Base-by-base conservation (phyloP, 768 basidiomycete species). In the Mycena capillaripes region DNA sequence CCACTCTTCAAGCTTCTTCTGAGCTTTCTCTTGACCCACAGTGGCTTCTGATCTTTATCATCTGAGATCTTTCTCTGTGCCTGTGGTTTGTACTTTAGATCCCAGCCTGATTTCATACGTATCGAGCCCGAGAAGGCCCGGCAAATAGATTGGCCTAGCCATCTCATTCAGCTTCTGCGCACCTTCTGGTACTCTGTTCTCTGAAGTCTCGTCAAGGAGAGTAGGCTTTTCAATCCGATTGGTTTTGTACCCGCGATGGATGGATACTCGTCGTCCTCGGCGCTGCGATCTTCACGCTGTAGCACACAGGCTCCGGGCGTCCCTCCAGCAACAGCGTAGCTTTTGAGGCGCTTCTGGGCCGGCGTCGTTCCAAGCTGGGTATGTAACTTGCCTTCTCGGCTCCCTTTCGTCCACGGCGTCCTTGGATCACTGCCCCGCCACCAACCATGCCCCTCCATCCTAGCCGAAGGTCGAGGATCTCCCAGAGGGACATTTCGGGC, bases 11-110 rank as follows among this genome's bases (percentile, higher is more conserved):
- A 44, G 25, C 46, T 9, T 11, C n/a, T 23, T 25, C 46, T 23
- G 21, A 23, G 25, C 34, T 36, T 58, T 58, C 57, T 11, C 57
- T 23, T 19, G 38, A 23, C 36, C 14, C 32, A 12, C 38, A 12
- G 36, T 27, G 38, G 44, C 62, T 63, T 63, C 48, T 63, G 48
- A 17, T 42, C 46, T 14, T 44, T 50, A 38, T 68, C 38, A 36
- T 5, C 46, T 21, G 23, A 17, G 42, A 53, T 30, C 25, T 27
- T 38, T 69, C 44, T 25, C 38, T 44, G 69, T 63, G 69, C 69
- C 69, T 69, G 68, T 36, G 53, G 44, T 63, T 70, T 63, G 61
- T 63, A 46, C 42, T 55, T 69, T 55, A 55, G 68, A 69, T 69
- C 60, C 52, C 68, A 38, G 29, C 53, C 38, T 53, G 27, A 36